Base-by-base conservation (phyloP, 2,329 filamentous ascomycete species). In the Aspergillus fijiensis region DNA sequence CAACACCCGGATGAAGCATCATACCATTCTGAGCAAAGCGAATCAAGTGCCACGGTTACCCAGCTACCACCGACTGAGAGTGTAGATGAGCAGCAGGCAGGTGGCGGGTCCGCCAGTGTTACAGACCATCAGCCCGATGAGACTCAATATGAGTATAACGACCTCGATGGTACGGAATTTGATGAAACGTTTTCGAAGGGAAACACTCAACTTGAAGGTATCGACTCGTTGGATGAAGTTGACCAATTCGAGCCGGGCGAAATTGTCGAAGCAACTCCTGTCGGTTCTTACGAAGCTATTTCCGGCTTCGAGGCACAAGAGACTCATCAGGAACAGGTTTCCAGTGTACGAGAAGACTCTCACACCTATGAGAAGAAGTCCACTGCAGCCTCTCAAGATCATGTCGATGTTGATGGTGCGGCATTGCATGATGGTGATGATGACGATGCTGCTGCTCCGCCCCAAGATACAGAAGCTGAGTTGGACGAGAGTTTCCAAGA, bases 81-180 rank as follows among this genome's bases (percentile, higher is more conserved):
- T 48, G 19, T 23, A 45, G 61, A 69, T 31, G 64, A 65, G 35
- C 62, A 65, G 48, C 61, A 64, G 51, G 48, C 59, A 45, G 60
- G 54, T 49, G 62, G 67, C 50, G 59, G 59, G 39, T 54, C 54
- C 57, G 19, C 49, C 31, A 60, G 64, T 50, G 47, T 42, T 42
- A 21, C 29, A n/a, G 42, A 61, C 57, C 49, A 51, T 25, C 55
- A 52, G 54, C 50, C 63, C 29, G 51, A 64, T 27, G 56, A 65
- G 29, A 54, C 60, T n/a, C 47, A 63, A 42, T 47, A 59, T 50
- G 64, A 87, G 67, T 76, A 74, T 33, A 65, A 73, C 25, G 73
- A 76, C 12, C 47, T 45, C 2, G 65, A 60, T 52, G 67, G 62
- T 23, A 45, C 42, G 9, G 63, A 31, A 33, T 5, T 16, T 42